phyloP scores from a whole-genome alignment of 139 green algal species.

The Tetradesmus lagerheimii region DNA sequence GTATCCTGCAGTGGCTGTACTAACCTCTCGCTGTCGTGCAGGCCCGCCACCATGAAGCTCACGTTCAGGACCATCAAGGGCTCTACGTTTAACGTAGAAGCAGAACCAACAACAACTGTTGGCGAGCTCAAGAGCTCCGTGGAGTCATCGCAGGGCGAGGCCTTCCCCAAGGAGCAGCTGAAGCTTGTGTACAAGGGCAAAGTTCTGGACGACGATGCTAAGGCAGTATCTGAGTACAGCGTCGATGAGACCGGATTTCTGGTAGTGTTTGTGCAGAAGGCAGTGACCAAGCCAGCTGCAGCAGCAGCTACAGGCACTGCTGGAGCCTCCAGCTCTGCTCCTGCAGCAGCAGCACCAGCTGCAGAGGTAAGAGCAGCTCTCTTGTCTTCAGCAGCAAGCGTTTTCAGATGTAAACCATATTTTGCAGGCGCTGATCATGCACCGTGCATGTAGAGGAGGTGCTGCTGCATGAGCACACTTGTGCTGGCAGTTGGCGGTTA shows the following conservation, averaged over 20 bases:
- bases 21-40: slow-evolving; percentile 1
- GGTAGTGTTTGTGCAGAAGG: slow-evolving; percentile 95
- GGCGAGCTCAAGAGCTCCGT: slow-evolving; percentile 55
- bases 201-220: slow-evolving; percentile 89
- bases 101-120: slow-evolving; percentile 79
- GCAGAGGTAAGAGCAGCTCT: background rate
- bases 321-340: background rate
- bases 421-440: background rate
- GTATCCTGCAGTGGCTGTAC: background rate
- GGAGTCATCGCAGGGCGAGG: slow-evolving; percentile 41
- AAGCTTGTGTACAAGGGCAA: slow-evolving; percentile 76
- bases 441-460: background rate
- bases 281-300: slow-evolving; percentile 51
- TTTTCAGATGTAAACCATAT: background rate
- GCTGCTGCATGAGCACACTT: background rate
- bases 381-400: background rate
- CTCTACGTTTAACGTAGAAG: slow-evolving; percentile 81
- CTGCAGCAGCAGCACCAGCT: slow-evolving; percentile 30
- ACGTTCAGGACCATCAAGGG: slow-evolving; percentile 92
- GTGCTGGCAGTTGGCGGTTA: background rate
- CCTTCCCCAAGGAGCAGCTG: slow-evolving; percentile 42
- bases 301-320: slow-evolving; percentile 49
- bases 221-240: slow-evolving; percentile 76
- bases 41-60: slow-evolving; percentile 80
- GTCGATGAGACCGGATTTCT: slow-evolving; percentile 91